These are phyloP conservation scores for Penium margaritaceum DNA, from an alignment of 139 green algal genomes.

Conservation along the genomic window DNA sequence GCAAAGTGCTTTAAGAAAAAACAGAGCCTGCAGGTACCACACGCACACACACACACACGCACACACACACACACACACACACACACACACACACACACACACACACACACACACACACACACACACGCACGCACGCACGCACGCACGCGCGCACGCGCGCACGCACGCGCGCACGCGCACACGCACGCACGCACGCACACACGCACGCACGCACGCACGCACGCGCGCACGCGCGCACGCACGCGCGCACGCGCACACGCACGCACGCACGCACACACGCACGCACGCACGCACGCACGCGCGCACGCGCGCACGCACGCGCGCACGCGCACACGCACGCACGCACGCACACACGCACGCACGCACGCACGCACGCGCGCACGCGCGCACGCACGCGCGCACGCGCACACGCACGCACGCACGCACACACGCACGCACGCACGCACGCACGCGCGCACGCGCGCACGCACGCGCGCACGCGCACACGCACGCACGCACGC, in stretches of 20 bases:
- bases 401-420: constrained; percentile 4
- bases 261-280: constrained; percentile 7
- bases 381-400: background rate
- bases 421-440: constrained; percentile 5
- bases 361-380: background rate
- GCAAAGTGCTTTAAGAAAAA: too few relatives aligned
- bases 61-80: constrained; percentile 1
- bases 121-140: background rate
- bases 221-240: background rate
- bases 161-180: background rate
- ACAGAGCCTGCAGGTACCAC: background rate
- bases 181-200: constrained; percentile 7
- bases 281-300: background rate
- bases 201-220: background rate
- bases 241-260: background rate
- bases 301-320: background rate
- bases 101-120: constrained; percentile 1
- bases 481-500: background rate
- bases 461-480: background rate
- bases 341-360: constrained; percentile 5
- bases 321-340: background rate
- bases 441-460: background rate
- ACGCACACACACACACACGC: background rate
- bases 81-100: constrained; percentile 1
- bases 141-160: background rate